Evolutionary conservation across 352 stramenopile species (phyloP).

Genomic region (Globisporangium acanthophoron): DNA sequence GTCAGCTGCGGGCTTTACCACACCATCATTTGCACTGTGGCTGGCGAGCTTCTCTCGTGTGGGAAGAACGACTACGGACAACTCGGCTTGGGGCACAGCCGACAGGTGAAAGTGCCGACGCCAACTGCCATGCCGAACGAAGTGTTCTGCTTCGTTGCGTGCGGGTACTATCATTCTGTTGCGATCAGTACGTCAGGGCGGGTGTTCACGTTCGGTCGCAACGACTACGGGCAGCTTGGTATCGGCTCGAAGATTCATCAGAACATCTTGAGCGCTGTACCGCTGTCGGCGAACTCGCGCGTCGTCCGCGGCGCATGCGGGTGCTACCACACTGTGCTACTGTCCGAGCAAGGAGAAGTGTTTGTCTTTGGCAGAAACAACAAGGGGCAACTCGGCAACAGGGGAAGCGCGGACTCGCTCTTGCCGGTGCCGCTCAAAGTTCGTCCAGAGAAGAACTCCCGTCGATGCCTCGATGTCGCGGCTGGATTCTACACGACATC

Average conservation of each 20-base stretch:
- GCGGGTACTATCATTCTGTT: conserved; percentile 83
- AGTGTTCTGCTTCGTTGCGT: conserved; percentile 74
- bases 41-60: conserved; percentile 67
- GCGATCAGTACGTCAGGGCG: conserved; percentile 59
- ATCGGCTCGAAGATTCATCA: conserved; percentile 85
- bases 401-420: conserved; percentile 75
- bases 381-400: conserved; percentile 85
- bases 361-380: conserved; percentile 87
- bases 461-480: conserved; percentile 74
- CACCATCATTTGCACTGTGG: conserved; percentile 67
- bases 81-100: conserved; percentile 71
- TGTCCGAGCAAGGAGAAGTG: conserved; percentile 81
- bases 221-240: conserved; percentile 85
- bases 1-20: conserved; percentile 82
- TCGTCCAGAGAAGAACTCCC: conserved; percentile 71
- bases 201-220: conserved; percentile 78
- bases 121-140: conserved; percentile 60
- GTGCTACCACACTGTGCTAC: conserved; percentile 82
- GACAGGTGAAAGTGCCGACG: conserved; percentile 65
- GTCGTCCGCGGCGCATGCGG: conserved; percentile 77
- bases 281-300: conserved; percentile 57
- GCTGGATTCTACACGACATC: conserved; percentile 87
- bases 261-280: conserved; percentile 62
- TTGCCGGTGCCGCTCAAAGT: conserved; percentile 79
- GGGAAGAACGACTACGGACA: conserved; percentile 89